Evolutionary conservation across 148 eudicot species (phyloP), one percentile per base, ranked within the genome.

Genomic region (Tetragonia tetragonoides): DNA sequence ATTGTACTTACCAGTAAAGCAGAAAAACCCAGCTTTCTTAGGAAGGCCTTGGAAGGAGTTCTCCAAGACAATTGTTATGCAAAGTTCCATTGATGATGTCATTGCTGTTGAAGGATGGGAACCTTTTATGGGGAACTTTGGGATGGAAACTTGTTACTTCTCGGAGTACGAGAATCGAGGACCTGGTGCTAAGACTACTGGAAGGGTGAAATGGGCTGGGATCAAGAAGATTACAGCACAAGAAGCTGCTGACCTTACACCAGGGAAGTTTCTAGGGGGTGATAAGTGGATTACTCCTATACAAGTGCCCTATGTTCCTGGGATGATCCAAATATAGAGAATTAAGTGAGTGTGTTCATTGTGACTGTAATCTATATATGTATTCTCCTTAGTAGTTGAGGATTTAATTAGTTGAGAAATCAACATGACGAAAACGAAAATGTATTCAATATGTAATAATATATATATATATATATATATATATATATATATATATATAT

Each of bases 201-300:
- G 39, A 1, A 83, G 97, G 20, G 94, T 90, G 20, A 83, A 53
- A 40, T 92, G 97, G 94, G 69, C n/a, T 9, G 91, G 94, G 1
- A 70, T 87, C 24, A 82, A 84, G 78, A 86, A 77, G 34, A 64
- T 88, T 21, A 66, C 64, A 10, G 28, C 65, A 0, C 41, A 75
- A 0, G 77, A 76, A n/a, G 87, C 81, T 1, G 77, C 24, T 0
- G 74, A 59, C 4, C 86, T 81, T 72, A 82, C 88, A 1, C 71
- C 88, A 0, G 78, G 47, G 2, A 74, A 61, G 7, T 90, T 80
- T 61, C 42, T 87, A 7, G 67, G 39, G 0, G 91, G 86, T 24
- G 89, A 89, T 79, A 0, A 70, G 0, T 91, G 96, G 96, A 79
- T 89, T 56, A 69, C 62, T 57, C 24, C 49, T 0, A 73, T 85